Base-by-base conservation (phyloP, 2,329 filamentous ascomycete species). In the Teratosphaeria viscida region DNA sequence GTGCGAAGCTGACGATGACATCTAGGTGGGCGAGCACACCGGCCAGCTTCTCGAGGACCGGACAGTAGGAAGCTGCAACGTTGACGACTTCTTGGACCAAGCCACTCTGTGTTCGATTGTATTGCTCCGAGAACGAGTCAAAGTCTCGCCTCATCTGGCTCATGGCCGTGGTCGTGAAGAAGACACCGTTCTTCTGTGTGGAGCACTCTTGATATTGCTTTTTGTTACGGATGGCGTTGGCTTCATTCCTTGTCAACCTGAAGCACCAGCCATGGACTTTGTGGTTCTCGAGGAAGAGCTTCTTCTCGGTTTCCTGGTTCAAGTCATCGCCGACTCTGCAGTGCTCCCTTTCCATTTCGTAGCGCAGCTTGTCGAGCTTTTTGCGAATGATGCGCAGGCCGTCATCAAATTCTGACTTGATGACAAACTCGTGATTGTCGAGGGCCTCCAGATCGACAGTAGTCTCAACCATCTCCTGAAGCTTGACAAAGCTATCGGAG, bases 131-230 rank as follows among this genome's bases (percentile, higher is more conserved):
- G 0, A 96, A 81, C 73, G 97, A 92, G 70, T 99, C 92, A 66
- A 95, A 91, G 68, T 99, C 92, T 57, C 92, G 85, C 35, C 94
- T 87, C 68, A 92, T 83, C 29, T 85, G 82, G 70, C 91, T 87
- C 67, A 99, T 80, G 35, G 82, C 85, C 58, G 85, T 85, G 3
- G 94, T 99, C 1, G 94, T 97, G 74, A 99, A 99, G 77, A 94
- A 99, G 59, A 97, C 94, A 52, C 94, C 94, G 72, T 96, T 99
- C 81, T 99, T 99, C 76, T 97, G 94, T 0, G 95, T 99, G 0
- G 92, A 95, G 73, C 91, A 95, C 74, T 99, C 94, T 68, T 92
- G 88, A 68, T 97, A 99, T 56, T 85, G 81, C 61, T 85, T 86
- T 71, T 94, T 95, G 75, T 95, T 95, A 62, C 94, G 87, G 67